These are phyloP conservation scores for Fusarium protoensiforme DNA, from an alignment of 2,329 filamentous ascomycete genomes.

Conservation along the genomic window DNA sequence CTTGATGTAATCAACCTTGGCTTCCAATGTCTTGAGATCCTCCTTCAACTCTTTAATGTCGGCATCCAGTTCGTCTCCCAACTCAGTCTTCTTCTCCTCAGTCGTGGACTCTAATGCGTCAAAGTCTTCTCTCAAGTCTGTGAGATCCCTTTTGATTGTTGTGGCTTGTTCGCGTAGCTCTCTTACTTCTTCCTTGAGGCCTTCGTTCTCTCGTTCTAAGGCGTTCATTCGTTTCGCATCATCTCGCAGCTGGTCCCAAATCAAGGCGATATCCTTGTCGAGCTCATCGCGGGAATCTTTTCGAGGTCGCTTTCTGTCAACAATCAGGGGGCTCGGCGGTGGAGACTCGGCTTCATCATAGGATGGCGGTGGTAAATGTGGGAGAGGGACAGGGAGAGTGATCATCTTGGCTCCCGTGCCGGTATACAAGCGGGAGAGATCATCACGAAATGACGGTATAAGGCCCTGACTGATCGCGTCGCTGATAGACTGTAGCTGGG, in stretches of 20 bases:
- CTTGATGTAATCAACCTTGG: too few species aligned
- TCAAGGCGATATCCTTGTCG: background rate
- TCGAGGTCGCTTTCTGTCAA: background rate
- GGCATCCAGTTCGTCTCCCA: too few species aligned
- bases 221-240: background rate
- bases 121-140: too few species aligned
- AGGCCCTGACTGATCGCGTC: conserved; percentile 8
- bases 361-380: background rate
- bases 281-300: background rate
- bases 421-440: conserved; percentile 25
- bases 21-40: too few species aligned
- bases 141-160: too few species aligned
- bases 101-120: too few species aligned
- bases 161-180: background rate
- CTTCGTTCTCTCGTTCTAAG: background rate
- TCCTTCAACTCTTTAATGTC: too few species aligned
- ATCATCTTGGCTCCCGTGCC: conserved; percentile 21
- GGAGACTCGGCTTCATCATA: background rate
- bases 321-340: background rate
- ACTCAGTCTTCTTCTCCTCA: too few species aligned
- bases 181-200: background rate
- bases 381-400: background rate
- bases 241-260: background rate
- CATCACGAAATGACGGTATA: background rate
- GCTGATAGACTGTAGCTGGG: conserved; percentile 11